A percentile compares a stretch with the other conserved stretches of the same genome.
Evolutionary conservation across 805 yeast genomes (phyloP).

Genomic region (Myxozyma sirexii): DNA sequence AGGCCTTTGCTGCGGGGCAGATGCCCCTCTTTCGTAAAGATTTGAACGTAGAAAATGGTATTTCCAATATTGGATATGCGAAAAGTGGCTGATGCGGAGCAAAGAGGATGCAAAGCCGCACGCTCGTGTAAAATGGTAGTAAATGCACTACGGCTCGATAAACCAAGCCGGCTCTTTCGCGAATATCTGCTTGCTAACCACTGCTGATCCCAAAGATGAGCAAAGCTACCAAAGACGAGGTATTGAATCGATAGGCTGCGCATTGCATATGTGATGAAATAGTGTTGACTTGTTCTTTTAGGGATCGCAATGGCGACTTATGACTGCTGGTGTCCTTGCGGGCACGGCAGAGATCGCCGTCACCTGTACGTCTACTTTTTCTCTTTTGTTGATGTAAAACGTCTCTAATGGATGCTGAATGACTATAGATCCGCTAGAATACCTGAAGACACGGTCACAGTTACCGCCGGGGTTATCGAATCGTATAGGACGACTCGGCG

Average conservation of each 20-base stretch:
- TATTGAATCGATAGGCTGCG: conserved; percentile 16
- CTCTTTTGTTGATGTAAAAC: neutral
- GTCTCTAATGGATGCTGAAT: conserved; percentile 7
- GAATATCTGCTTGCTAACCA: neutral
- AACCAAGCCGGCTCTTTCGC: no score
- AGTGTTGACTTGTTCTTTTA: conserved; percentile 17
- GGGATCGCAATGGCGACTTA: conserved; percentile 15
- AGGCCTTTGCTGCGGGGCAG: conserved; percentile 5
- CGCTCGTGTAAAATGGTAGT: neutral
- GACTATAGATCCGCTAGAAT: conserved; percentile 47
- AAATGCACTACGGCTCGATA: no score
- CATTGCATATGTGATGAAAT: conserved; percentile 23
- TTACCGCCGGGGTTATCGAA: conserved; percentile 38
- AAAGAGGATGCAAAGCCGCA: neutral
- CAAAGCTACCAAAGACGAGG: conserved; percentile 6
- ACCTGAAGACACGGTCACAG: conserved; percentile 45
- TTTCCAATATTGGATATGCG: no score
- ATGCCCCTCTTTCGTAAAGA: neutral
- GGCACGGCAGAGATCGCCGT: conserved; percentile 44
- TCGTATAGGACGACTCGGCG: conserved; percentile 22
- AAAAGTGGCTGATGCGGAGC: no score
- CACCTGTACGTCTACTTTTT: conserved; percentile 41
- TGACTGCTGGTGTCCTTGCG: conserved; percentile 44
- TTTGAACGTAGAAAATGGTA: no score
- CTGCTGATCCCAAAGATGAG: neutral